Evolutionary conservation across 2,329 filamentous ascomycete genomes (phyloP), one percentile per base, ranked within the genome.

Genomic region (Emericellopsis atlantica): DNA sequence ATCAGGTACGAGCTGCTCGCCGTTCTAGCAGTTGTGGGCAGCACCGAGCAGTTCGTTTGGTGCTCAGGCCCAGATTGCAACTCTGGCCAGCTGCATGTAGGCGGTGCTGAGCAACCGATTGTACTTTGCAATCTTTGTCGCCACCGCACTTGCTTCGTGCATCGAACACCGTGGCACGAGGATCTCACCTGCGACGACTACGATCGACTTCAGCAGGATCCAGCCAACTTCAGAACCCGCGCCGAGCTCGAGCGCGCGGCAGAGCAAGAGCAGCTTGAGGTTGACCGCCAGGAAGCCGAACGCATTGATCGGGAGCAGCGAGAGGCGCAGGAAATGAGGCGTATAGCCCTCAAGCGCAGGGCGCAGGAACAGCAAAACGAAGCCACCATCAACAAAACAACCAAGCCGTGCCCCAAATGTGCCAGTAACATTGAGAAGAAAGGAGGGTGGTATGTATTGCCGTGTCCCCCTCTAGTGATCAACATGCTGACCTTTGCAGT

Each of bases 31-130:
- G 62, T 61, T 10, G 55, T 75, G 40, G 59, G 62, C 15, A 50
- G 56, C 16, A 54, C 65, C 1, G 55, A 61, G 0, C 64, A 65
- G 26, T 78, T 75, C 46, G 52, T 65, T 12, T 75, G 70, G 67
- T 79, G 74, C 47, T 62, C 72, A 1, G 55, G 24, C 6, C 24
- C 68, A 0, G 59, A 56, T 3, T 79, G 75, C 48, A 61, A 57
- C 8, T 65, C 61, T 1, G 73, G 74, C 0, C 72, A 77, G 46
- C 58, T 74, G 3, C 72, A 76, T 37, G 56, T 60, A 2, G 58
- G 52, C 4, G 64, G 64, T 14, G 42, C 47, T 1, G 49, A 49
- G 2, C 56, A 61, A 4, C 62, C 67, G 0, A 66, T 65, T 15
- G 61, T 67, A 32, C 58, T 54, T 14, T 68, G 68, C 49, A 47